These are phyloP conservation scores for Priceomyces haplophilus DNA, from an alignment of 805 yeast species.

Conservation along the genomic window DNA sequence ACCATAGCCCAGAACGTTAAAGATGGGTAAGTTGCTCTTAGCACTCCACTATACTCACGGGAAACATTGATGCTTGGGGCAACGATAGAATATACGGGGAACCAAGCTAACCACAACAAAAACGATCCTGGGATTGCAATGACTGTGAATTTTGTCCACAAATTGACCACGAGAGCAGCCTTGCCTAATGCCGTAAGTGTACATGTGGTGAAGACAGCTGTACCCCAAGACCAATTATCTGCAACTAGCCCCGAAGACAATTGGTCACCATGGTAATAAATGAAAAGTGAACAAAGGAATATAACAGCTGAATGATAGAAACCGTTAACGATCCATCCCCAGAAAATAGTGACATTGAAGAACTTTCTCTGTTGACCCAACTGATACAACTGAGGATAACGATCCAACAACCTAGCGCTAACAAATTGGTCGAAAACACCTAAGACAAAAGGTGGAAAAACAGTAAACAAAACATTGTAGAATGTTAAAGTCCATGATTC, in stretches of 20 bases:
- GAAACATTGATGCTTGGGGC: conserved; percentile 86
- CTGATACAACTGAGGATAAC: conserved; percentile 90
- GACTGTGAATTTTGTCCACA: conserved; percentile 93
- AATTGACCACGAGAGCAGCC: conserved; percentile 86
- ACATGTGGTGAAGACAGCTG: conserved; percentile 83
- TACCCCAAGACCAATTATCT: conserved; percentile 95
- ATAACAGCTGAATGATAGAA: conserved; percentile 89
- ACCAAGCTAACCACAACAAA: conserved; percentile 74
- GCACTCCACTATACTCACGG: conserved; percentile 77
- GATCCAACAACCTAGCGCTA: conserved; percentile 79
- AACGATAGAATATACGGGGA: conserved; percentile 81
- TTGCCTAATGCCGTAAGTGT: conserved; percentile 88
- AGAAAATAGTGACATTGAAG: conserved; percentile 85
- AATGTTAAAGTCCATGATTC: conserved; percentile 98
- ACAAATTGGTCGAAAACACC: conserved; percentile 98
- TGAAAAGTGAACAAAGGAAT: conserved; percentile 66
- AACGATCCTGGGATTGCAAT: conserved; percentile 95
- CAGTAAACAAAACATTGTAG: conserved; percentile 92
- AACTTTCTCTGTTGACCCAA: conserved; percentile 87
- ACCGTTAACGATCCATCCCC: conserved; percentile 98
- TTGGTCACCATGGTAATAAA: conserved; percentile 66
- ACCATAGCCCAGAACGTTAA: conserved; percentile 79
- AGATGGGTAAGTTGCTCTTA: conserved; percentile 72
- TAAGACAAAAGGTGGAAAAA: conserved; percentile 90
- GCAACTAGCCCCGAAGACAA: conserved; percentile 66